A percentile compares a stretch with the other conserved stretches of the same genome.
phyloP scores from a whole-genome alignment of 2,329 filamentous ascomycete species.

The Monosporascus sp. region DNA sequence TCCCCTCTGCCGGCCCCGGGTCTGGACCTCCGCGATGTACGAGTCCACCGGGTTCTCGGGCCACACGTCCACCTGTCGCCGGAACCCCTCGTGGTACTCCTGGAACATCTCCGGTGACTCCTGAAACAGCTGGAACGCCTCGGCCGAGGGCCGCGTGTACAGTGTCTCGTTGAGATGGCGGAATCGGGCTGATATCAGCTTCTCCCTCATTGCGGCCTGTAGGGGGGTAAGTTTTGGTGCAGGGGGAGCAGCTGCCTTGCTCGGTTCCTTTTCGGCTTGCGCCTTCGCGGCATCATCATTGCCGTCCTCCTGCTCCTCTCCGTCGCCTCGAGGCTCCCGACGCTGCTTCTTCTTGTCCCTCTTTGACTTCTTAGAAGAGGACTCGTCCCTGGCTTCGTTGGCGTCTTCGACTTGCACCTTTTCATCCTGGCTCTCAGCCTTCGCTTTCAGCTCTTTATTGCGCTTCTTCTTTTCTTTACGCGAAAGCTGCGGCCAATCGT shows the following conservation, averaged over 20 bases:
- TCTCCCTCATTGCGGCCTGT: conserved; percentile 89
- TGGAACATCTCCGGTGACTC: conserved; percentile 87
- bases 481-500: conserved; percentile 7
- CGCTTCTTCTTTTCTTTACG: conserved; percentile 22
- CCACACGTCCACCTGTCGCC: conserved; percentile 92
- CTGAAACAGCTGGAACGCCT: conserved; percentile 78
- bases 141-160: conserved; percentile 82
- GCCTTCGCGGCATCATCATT: conserved; percentile 5
- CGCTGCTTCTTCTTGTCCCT: conserved; percentile 21
- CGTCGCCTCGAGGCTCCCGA: conserved; percentile 6
- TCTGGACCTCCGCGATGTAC: conserved; percentile 68
- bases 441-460: conserved; percentile 18
- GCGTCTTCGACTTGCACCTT: neutral
- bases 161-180: conserved; percentile 95
- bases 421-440: conserved; percentile 7
- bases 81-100: conserved; percentile 95
- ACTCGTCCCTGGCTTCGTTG: conserved; percentile 2
- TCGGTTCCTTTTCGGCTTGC: conserved; percentile 5
- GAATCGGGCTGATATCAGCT: conserved; percentile 92
- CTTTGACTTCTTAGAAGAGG: conserved; percentile 15
- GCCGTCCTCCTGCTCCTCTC: conserved; percentile 15
- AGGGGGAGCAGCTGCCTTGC: conserved; percentile 17
- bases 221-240: conserved; percentile 74
- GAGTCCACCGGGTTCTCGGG: conserved; percentile 91
- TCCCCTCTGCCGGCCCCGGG: conserved; percentile 53